Evolutionary conservation across 768 basidiomycete species (phyloP).

Genomic region (Termitomyces sp.): DNA sequence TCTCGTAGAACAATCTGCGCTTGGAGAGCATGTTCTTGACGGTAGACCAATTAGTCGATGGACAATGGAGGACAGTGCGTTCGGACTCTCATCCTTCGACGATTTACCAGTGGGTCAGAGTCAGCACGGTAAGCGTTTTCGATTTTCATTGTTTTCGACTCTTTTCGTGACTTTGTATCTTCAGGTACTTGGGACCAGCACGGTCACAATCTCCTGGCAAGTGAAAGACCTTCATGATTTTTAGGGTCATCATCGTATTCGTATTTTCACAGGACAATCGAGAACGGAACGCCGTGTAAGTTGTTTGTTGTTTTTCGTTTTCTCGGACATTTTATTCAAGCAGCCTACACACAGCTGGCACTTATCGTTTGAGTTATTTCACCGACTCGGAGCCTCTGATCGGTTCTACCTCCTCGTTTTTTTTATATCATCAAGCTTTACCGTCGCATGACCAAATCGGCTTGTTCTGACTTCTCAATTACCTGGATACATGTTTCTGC

Average conservation of each 20-base stretch:
- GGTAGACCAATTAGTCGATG: slow-evolving; percentile 50
- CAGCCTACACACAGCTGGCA: slow-evolving; percentile 44
- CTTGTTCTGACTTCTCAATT: neutral
- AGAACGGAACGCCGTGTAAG: slow-evolving; percentile 54
- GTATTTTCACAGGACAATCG: slow-evolving; percentile 49
- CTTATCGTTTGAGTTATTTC: slow-evolving; percentile 66
- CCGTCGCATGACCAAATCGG: slow-evolving; percentile 29
- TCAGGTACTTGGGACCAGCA: slow-evolving; percentile 58
- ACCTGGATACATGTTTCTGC: too few species aligned
- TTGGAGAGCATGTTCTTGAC: slow-evolving; percentile 69
- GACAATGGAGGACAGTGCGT: slow-evolving; percentile 53
- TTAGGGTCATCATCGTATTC: too few species aligned
- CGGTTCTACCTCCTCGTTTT: slow-evolving; percentile 61
- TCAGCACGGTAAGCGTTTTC: slow-evolving; percentile 41
- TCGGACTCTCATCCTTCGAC: slow-evolving; percentile 82
- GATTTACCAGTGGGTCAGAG: slow-evolving; percentile 60
- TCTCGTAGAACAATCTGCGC: slow-evolving; percentile 67
- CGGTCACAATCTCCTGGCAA: slow-evolving; percentile 65
- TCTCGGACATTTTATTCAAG: neutral
- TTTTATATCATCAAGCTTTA: slow-evolving; percentile 59
- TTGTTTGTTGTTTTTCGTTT: neutral
- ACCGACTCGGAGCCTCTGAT: slow-evolving; percentile 70
- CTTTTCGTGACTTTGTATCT: slow-evolving; percentile 3
- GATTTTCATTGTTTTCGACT: neutral
- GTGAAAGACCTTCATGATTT: slow-evolving; percentile 9